Evolutionary conservation across 345 rosid genomes (phyloP).

Genomic region (Murraya paniculata): DNA sequence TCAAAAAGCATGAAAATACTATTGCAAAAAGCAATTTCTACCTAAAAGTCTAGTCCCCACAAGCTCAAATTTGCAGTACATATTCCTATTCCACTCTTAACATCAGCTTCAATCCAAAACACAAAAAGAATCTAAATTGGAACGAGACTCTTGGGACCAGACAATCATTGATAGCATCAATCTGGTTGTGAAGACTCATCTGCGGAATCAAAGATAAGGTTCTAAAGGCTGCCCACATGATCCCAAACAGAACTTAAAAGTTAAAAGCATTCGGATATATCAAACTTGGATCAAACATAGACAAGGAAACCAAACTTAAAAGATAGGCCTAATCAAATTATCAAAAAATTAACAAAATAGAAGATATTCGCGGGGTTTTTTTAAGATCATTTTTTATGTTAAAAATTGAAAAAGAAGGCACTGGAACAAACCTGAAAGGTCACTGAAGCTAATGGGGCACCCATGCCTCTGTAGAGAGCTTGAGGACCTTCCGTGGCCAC

Average conservation of each 20-base stretch:
- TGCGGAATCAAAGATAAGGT: constrained; percentile 14
- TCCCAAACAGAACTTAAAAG: neutral
- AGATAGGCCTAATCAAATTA: too few relatives aligned
- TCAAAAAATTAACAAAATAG: too few relatives aligned
- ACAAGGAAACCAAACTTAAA: too few relatives aligned
- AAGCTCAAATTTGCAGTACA: neutral
- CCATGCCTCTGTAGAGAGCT: constrained; percentile 89
- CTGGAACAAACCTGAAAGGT: constrained; percentile 67
- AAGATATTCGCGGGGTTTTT: too few relatives aligned
- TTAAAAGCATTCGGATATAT: too few relatives aligned
- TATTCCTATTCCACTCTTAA: neutral
- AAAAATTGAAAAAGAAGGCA: neutral
- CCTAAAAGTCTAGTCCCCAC: neutral
- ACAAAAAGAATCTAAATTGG: neutral
- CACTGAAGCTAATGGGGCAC: constrained; percentile 88
- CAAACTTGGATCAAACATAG: too few relatives aligned
- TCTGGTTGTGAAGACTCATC: constrained; percentile 8
- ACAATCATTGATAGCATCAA: neutral
- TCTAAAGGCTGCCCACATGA: constrained; percentile 15
- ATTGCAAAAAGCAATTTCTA: neutral
- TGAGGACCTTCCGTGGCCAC: constrained; percentile 62
- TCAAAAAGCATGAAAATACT: neutral
- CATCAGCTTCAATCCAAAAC: too few relatives aligned
- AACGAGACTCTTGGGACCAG: neutral
- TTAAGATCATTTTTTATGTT: too few relatives aligned